phyloP scores from a whole-genome alignment of 148 eudicot genomes.

The Rhododendron ferrugineum region DNA sequence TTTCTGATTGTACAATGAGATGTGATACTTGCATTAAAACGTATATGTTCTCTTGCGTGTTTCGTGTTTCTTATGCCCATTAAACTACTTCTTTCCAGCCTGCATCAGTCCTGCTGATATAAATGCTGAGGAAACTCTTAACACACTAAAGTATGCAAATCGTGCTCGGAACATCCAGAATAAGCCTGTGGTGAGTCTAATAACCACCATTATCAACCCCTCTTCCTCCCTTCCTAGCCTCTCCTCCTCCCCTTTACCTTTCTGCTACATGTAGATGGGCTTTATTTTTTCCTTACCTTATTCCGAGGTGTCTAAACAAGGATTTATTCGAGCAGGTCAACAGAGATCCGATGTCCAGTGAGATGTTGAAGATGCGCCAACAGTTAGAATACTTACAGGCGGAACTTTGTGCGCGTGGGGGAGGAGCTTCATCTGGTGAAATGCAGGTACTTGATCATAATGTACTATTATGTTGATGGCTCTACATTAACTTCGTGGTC shows the following conservation, averaged over 20 bases:
- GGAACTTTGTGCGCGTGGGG: slow-evolving; percentile 93
- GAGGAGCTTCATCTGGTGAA: slow-evolving; percentile 70
- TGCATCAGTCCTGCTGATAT: slow-evolving; percentile 99
- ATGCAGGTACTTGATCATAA: slow-evolving; percentile 48
- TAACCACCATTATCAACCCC: not conserved
- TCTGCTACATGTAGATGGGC: not conserved
- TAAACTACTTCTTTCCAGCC: slow-evolving; percentile 41
- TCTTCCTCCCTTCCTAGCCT: not conserved
- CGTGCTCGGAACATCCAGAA: slow-evolving; percentile 98
- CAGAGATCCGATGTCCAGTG: slow-evolving; percentile 89
- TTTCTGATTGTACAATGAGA: not conserved
- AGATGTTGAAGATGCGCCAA: slow-evolving; percentile 97
- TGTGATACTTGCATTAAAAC: not conserved
- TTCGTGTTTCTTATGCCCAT: slow-evolving; percentile 1
- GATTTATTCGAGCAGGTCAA: slow-evolving; percentile 51
- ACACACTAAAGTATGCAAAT: slow-evolving; percentile 96
- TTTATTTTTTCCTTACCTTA: slow-evolving; percentile 4
- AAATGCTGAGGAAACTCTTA: slow-evolving; percentile 98
- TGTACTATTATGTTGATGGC: not conserved
- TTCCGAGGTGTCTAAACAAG: not conserved
- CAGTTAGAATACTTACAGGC: slow-evolving; percentile 91
- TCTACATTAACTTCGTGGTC: not conserved
- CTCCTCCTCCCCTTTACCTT: not conserved
- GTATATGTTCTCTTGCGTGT: not conserved
- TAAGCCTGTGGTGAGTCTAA: slow-evolving; percentile 87